Evolutionary conservation across 345 rosid genomes (phyloP), one percentile per base, ranked within the genome.

Genomic region (Conringia planisiliqua): DNA sequence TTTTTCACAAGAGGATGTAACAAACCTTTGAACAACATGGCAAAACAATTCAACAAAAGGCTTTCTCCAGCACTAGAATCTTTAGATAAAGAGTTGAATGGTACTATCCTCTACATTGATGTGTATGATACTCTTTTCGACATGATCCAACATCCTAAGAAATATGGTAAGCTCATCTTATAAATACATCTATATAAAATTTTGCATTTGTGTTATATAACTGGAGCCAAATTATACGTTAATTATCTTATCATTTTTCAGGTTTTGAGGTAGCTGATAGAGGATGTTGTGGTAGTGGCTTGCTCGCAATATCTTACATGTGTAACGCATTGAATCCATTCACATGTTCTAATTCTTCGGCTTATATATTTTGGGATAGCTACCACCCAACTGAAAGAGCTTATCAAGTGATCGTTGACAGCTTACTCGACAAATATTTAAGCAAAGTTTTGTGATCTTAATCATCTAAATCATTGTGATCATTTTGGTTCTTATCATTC

Each of bases 381-480:
- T 87, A 81, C 29, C 93, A 89, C 71, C 94, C 91, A 2, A 83
- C 91, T 3, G 94, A 89, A 62, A 73, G 67, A 68, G 84, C 88
- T 14, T 89, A 87, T 72, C 82, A 66, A 62, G 22, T 66, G 4
- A 65, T 86, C 24, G 68, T 67, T 10, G 74, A 66, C 27, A 50
- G 27, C 12, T 43, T 73, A 16, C 29, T 73, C 10, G 65, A 64
- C 18, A 43, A 55, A 73, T 65, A 65, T 55, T 11, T 50, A 50
- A 50, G 29, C 55, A 50, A 50, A 50, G 2, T 50, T 32, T 11
- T 4, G 24, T 51, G 57, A 24, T 51, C 32, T 51, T 8, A 35
- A 22, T 22, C 2, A 22, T 22, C 24, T 1, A 22, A 22, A 22
- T 22, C 24, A 22, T 22, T 22, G 1, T 22, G 1, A 1, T 22